These are phyloP conservation scores for Pulveroboletus sp. DNA, from an alignment of 768 basidiomycete genomes.

Conservation along the genomic window DNA sequence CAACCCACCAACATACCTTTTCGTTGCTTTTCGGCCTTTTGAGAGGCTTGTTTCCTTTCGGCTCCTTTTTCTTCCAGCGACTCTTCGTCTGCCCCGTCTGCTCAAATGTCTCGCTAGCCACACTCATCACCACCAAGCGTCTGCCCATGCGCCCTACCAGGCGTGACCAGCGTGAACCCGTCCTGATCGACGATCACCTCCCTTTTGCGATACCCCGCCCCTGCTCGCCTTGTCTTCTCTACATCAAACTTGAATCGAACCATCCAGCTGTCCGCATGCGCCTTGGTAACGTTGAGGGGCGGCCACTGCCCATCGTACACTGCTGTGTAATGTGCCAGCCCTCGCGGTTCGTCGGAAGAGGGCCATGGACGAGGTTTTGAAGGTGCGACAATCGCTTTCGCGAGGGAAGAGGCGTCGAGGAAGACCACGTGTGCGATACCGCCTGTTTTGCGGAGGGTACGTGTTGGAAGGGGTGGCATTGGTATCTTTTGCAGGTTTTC, in stretches of 20 bases:
- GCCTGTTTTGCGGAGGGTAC: slow-evolving; percentile 61
- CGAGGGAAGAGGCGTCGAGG: slow-evolving; percentile 70
- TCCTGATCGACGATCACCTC: no score
- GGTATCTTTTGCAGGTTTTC: slow-evolving; percentile 25
- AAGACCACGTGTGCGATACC: slow-evolving; percentile 68
- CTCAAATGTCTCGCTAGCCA: slow-evolving; percentile 60
- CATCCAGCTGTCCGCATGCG: no score
- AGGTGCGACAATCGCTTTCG: slow-evolving; percentile 56
- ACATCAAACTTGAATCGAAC: no score
- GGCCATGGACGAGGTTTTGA: slow-evolving; percentile 36
- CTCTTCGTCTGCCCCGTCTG: slow-evolving; percentile 34
- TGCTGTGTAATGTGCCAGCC: no score
- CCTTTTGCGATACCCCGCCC: slow-evolving; percentile 31
- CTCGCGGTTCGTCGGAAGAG: no score
- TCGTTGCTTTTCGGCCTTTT: slow-evolving; percentile 85
- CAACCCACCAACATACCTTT: slow-evolving; percentile 49
- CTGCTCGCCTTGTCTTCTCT: no score
- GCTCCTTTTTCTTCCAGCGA: slow-evolving; percentile 52
- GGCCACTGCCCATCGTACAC: no score
- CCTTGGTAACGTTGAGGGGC: no score
- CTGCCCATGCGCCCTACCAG: slow-evolving; percentile 37
- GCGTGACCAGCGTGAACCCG: no score
- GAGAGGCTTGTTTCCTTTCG: slow-evolving; percentile 86
- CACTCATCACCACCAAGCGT: slow-evolving; percentile 77
- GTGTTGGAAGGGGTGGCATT: slow-evolving; percentile 34